These are phyloP conservation scores for Hibiscus syriacus DNA, from an alignment of 345 rosid genomes.

Conservation along the genomic window DNA sequence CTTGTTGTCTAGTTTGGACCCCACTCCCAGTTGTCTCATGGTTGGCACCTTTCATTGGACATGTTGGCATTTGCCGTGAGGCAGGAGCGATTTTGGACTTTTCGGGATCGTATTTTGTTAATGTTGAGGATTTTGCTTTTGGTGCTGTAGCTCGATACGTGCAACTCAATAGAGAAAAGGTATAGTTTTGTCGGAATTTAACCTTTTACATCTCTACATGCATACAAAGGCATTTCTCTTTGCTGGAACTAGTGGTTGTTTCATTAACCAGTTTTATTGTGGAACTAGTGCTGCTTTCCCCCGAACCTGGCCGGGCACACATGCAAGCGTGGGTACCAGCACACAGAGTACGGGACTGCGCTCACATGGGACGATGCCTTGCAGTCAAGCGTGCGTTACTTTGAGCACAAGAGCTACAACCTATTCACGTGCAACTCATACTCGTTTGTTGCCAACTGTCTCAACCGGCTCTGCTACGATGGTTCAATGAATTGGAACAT, in stretches of 20 bases:
- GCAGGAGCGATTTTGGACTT: constrained; percentile 77
- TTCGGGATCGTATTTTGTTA: constrained; percentile 66
- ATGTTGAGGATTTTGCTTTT: constrained; percentile 59
- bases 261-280: constrained; percentile 16
- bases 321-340: constrained; percentile 66
- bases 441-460: constrained; percentile 71
- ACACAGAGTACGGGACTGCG: constrained; percentile 63
- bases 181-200: constrained; percentile 17
- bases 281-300: constrained; percentile 78
- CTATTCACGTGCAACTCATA: constrained; percentile 89
- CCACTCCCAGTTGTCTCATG: constrained; percentile 95
- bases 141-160: constrained; percentile 84
- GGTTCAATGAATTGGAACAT: constrained; percentile 88
- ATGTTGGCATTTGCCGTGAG: constrained; percentile 87
- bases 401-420: constrained; percentile 76
- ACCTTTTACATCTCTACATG: neutral
- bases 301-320: constrained; percentile 64
- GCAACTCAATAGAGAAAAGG: constrained; percentile 81
- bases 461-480: constrained; percentile 64
- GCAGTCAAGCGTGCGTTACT: constrained; percentile 35
- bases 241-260: neutral
- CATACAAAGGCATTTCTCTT: neutral
- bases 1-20: constrained; percentile 90
- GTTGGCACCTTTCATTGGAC: constrained; percentile 97
- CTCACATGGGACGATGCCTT: constrained; percentile 87